phyloP scores from a whole-genome alignment of 2,329 filamentous ascomycete species.

The Arachnomyces sp. region DNA sequence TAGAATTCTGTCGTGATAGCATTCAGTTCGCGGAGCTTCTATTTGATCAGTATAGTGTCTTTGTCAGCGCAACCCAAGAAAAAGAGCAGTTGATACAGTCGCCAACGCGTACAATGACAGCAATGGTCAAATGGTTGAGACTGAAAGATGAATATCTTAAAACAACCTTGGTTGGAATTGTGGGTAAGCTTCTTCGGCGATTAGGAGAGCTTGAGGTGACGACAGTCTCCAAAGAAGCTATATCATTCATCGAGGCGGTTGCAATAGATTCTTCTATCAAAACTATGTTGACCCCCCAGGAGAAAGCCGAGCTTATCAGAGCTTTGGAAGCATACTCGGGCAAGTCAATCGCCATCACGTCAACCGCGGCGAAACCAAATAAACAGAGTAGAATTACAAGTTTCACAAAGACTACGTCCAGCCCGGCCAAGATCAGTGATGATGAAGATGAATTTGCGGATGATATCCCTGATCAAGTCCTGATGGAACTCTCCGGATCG shows the following conservation, averaged over 20 bases:
- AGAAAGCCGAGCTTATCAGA: slow-evolving; percentile 72
- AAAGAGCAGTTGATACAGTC: slow-evolving; percentile 55
- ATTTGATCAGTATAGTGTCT: slow-evolving; percentile 75
- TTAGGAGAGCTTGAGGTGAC: slow-evolving; percentile 69
- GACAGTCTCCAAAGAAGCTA: slow-evolving; percentile 58
- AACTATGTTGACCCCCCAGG: slow-evolving; percentile 72
- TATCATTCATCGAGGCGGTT: slow-evolving; percentile 51
- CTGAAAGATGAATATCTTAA: slow-evolving; percentile 83
- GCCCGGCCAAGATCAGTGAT: slow-evolving; percentile 24
- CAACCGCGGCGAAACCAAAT: slow-evolving; percentile 28
- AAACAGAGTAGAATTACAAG: slow-evolving; percentile 37
- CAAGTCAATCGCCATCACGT: slow-evolving; percentile 35
- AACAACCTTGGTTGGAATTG: slow-evolving; percentile 69
- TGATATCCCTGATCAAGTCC: slow-evolving; percentile 32
- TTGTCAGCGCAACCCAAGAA: slow-evolving; percentile 61
- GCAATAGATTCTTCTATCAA: slow-evolving; percentile 52
- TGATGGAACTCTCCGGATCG: slow-evolving; percentile 35
- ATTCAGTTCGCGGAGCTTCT: slow-evolving; percentile 88
- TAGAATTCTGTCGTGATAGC: slow-evolving; percentile 85
- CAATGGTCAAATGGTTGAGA: slow-evolving; percentile 79
- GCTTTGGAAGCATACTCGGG: slow-evolving; percentile 50
- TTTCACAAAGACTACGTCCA: slow-evolving; percentile 30
- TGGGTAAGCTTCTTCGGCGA: slow-evolving; percentile 74
- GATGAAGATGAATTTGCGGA: slow-evolving; percentile 39
- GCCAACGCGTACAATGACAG: slow-evolving; percentile 57